Evolutionary conservation across 176 grass and related monocot species (phyloP).

Genomic region (Saccharum officinarum): DNA sequence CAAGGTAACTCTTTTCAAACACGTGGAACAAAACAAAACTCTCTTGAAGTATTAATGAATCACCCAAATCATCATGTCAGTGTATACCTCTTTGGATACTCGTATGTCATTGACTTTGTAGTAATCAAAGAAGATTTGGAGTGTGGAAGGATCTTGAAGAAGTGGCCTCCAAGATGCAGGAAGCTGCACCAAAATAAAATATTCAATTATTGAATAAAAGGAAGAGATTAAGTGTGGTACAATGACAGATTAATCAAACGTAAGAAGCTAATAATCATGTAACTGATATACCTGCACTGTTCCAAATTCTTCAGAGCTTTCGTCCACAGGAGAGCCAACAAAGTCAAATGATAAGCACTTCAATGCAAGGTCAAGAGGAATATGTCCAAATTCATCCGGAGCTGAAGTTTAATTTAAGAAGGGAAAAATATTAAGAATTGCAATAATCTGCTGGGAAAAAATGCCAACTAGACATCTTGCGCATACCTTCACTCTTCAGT

Average conservation of each 20-base stretch:
- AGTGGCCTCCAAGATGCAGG: slow-evolving; percentile 93
- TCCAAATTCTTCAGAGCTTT: slow-evolving; percentile 99
- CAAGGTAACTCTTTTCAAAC: slow-evolving; percentile 13
- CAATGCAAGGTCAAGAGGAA: slow-evolving; percentile 85
- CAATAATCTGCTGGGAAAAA: slow-evolving; percentile 26
- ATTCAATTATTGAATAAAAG: slow-evolving; percentile 12
- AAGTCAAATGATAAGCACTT: slow-evolving; percentile 99
- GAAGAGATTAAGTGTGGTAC: background rate
- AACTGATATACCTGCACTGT: slow-evolving; percentile 79
- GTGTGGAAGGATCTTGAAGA: slow-evolving; percentile 86
- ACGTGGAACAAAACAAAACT: background rate
- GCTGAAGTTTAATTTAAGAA: slow-evolving; percentile 63
- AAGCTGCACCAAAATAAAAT: slow-evolving; percentile 65
- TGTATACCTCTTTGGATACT: slow-evolving; percentile 93
- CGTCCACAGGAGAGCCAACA: slow-evolving; percentile 93
- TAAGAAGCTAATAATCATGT: slow-evolving; percentile 28
- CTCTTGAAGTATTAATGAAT: background rate
- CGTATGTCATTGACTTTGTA: slow-evolving; percentile 79
- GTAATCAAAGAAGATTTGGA: slow-evolving; percentile 98
- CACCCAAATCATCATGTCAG: slow-evolving; percentile 18
- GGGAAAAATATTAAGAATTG: slow-evolving; percentile 30
- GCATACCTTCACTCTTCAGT: slow-evolving; percentile 79
- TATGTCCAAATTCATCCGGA: slow-evolving; percentile 63
- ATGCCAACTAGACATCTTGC: slow-evolving; percentile 50
- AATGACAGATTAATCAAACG: slow-evolving; percentile 12